A percentile compares a stretch with the other conserved stretches of the same genome.
Conservation (phyloP, 345 rosid genomes). For the Pugionium dolabratum region DNA sequence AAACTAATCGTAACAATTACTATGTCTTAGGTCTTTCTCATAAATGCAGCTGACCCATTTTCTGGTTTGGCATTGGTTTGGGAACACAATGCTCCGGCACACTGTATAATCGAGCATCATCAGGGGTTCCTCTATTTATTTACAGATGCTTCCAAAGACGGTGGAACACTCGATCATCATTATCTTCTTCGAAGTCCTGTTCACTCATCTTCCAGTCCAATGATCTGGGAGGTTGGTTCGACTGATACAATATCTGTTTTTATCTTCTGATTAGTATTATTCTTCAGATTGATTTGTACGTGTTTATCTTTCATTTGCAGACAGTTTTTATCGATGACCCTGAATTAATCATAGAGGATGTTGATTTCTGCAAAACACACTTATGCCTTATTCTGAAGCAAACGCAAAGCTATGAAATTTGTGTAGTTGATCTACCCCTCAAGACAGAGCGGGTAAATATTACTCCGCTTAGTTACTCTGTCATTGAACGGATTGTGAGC, state of each 20-base stretch:
- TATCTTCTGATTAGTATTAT: slow-evolving; percentile 16
- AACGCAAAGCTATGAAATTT: slow-evolving; percentile 53
- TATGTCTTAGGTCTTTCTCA: slow-evolving; percentile 86
- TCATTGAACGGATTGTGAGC: slow-evolving; percentile 1
- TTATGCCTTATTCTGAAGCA: slow-evolving; percentile 63
- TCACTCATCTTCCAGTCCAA: slow-evolving; percentile 50
- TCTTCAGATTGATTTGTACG: neutral
- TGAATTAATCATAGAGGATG: slow-evolving; percentile 68
- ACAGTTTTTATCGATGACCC: slow-evolving; percentile 55
- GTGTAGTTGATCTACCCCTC: slow-evolving; percentile 77
- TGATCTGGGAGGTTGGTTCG: slow-evolving; percentile 78
- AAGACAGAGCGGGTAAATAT: slow-evolving; percentile 54
- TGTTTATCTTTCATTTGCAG: slow-evolving; percentile 46
- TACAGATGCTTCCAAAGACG: slow-evolving; percentile 73
- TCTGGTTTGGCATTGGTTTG: slow-evolving; percentile 75
- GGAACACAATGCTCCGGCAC: slow-evolving; percentile 83
- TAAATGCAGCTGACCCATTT: slow-evolving; percentile 88
- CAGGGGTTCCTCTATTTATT: slow-evolving; percentile 77
- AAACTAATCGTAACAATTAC: slow-evolving; percentile 28
- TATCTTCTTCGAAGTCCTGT: slow-evolving; percentile 72
- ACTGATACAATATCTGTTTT: slow-evolving; percentile 15
- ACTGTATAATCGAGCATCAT: slow-evolving; percentile 92
- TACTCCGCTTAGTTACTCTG: slow-evolving; percentile 14
- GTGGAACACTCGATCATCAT: slow-evolving; percentile 64
- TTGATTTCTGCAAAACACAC: slow-evolving; percentile 83